A percentile compares a stretch with the other conserved stretches of the same genome.
Conservation (phyloP, 2,329 filamentous ascomycete genomes). For the Alternaria arbusti region DNA sequence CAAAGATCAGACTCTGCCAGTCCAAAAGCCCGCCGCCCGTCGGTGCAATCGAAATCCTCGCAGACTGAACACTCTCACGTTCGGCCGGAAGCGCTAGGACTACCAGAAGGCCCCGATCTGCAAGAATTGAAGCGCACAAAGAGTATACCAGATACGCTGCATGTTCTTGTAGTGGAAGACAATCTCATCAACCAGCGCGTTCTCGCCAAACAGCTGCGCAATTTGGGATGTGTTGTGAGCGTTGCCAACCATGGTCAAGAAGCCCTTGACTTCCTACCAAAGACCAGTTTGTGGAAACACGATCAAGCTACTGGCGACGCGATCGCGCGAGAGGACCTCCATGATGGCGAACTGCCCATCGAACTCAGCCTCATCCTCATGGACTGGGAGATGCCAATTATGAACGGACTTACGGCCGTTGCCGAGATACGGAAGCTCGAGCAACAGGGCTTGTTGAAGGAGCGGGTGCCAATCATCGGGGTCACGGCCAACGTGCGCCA, state of each 20-base stretch:
- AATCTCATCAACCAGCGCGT: conserved; percentile 52
- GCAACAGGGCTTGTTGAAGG: conserved; percentile 20
- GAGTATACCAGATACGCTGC: conserved; percentile 17
- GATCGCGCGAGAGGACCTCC: conserved; percentile 58
- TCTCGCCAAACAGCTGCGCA: conserved; percentile 48
- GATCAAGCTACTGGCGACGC: not conserved
- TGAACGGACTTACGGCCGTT: conserved; percentile 40
- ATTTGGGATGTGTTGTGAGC: conserved; percentile 44
- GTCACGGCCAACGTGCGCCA: conserved; percentile 46
- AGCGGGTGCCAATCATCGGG: conserved; percentile 39
- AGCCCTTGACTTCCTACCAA: conserved; percentile 42
- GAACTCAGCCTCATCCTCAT: conserved; percentile 35
- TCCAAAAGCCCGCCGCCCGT: not conserved
- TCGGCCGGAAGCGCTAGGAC: conserved; percentile 6
- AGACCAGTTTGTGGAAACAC: conserved; percentile 33
- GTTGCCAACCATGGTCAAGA: conserved; percentile 50
- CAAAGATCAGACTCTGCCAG: not conserved
- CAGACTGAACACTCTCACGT: not conserved
- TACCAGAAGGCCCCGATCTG: conserved; percentile 9
- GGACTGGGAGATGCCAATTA: conserved; percentile 46
- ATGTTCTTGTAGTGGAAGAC: conserved; percentile 47
- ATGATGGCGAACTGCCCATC: conserved; percentile 7
- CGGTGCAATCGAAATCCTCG: not conserved
- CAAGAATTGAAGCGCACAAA: conserved; percentile 14
- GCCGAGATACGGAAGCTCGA: conserved; percentile 36